A percentile compares a stretch with the other conserved stretches of the same genome.
phyloP scores from a whole-genome alignment of 2,329 filamentous ascomycete genomes.

The Fusarium nanum region DNA sequence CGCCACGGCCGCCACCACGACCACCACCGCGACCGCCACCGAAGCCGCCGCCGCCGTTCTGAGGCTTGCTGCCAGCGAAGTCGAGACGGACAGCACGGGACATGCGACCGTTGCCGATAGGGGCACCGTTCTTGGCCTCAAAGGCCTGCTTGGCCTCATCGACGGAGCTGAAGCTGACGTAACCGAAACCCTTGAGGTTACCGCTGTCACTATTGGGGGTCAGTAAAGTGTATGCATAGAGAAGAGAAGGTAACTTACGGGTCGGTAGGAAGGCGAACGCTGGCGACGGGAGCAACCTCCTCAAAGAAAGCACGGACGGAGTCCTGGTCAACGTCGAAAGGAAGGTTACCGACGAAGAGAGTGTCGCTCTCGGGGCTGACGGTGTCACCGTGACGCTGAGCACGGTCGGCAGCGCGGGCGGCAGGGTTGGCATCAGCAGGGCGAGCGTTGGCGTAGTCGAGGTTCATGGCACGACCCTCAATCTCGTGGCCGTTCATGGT shows the following conservation, averaged over 20 bases:
- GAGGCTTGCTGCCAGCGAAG: slow-evolving; percentile 76
- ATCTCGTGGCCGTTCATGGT: slow-evolving; percentile 80
- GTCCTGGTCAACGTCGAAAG: slow-evolving; percentile 85
- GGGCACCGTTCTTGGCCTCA: slow-evolving; percentile 74
- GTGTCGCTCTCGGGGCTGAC: slow-evolving; percentile 85
- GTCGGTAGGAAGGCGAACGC: slow-evolving; percentile 89
- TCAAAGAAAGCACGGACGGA: slow-evolving; percentile 79
- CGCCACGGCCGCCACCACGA: slow-evolving; percentile 62
- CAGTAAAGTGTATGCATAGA: slow-evolving; percentile 15
- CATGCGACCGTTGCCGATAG: slow-evolving; percentile 71
- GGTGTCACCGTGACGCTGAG: slow-evolving; percentile 79
- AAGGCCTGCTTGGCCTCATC: slow-evolving; percentile 85
- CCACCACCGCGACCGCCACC: slow-evolving; percentile 62
- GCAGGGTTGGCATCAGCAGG: slow-evolving; percentile 64
- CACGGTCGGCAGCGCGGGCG: slow-evolving; percentile 72
- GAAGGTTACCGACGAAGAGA: slow-evolving; percentile 91
- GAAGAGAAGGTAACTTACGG: slow-evolving; percentile 60
- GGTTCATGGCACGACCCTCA: slow-evolving; percentile 79
- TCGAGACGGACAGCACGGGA: slow-evolving; percentile 85
- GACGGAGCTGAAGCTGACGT: slow-evolving; percentile 83
- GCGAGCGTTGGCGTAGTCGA: slow-evolving; percentile 80
- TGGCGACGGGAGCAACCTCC: slow-evolving; percentile 76
- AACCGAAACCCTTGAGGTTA: slow-evolving; percentile 91
- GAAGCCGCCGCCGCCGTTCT: slow-evolving; percentile 65
- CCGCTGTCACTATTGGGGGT: slow-evolving; percentile 72